A percentile compares a stretch with the other conserved stretches of the same genome.
Conservation (phyloP, 2,329 filamentous ascomycete genomes). For the Trichoderma oligosporum region DNA sequence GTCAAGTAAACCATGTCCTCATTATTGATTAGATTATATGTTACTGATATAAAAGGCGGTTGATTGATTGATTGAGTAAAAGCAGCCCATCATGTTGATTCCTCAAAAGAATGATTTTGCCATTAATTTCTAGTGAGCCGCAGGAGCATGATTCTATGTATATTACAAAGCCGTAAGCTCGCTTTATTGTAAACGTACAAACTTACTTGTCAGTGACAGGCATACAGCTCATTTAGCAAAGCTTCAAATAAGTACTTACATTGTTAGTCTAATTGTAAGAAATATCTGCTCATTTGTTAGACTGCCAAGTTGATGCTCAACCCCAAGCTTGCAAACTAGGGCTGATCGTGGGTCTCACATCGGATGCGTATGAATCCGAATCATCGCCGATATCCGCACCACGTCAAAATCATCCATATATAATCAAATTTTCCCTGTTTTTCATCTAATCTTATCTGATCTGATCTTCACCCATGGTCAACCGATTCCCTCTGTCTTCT, state of each 20-base stretch:
- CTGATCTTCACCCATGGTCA: neutral
- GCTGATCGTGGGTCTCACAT: constrained; percentile 5
- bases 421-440: neutral
- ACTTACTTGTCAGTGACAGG: neutral
- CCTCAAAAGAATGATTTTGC: too few species aligned
- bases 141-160: too few species aligned
- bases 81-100: too few species aligned
- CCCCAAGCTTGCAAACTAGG: neutral
- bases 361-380: neutral
- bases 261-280: neutral
- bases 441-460: constrained; percentile 17
- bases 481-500: neutral
- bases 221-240: neutral
- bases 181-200: too few species aligned
- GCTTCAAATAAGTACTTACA: neutral
- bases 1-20: too few species aligned
- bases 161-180: too few species aligned
- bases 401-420: neutral
- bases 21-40: too few species aligned
- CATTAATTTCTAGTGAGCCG: too few species aligned
- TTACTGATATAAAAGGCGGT: too few species aligned
- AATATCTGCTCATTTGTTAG: neutral
- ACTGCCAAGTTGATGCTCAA: neutral
- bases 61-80: too few species aligned
- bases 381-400: neutral